These are phyloP conservation scores for Kandelia obovata DNA, from an alignment of 345 rosid species.

Conservation along the genomic window DNA sequence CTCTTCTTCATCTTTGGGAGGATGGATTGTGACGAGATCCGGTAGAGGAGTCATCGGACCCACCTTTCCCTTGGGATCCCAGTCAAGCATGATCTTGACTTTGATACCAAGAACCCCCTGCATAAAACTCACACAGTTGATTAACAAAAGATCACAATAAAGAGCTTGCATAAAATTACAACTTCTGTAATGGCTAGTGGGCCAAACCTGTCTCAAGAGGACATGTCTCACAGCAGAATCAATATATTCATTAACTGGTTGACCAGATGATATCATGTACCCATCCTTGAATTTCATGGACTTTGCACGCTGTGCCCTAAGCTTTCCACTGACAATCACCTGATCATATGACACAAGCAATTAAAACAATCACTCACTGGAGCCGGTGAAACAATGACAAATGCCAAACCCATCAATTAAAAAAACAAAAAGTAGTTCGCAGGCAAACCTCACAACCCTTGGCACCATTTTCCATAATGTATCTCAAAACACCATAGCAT, in stretches of 20 bases:
- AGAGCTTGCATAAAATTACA: no score
- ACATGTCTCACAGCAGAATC: slow-evolving; percentile 89
- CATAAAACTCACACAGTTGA: neutral
- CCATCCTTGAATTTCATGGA: slow-evolving; percentile 96
- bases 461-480: slow-evolving; percentile 84
- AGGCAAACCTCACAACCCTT: slow-evolving; percentile 76
- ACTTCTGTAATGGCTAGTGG: neutral
- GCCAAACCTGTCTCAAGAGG: slow-evolving; percentile 73
- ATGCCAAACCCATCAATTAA: neutral
- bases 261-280: slow-evolving; percentile 95
- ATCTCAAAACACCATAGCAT: slow-evolving; percentile 84
- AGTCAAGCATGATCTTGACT: slow-evolving; percentile 81
- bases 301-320: slow-evolving; percentile 85
- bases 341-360: slow-evolving; percentile 8
- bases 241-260: slow-evolving; percentile 86
- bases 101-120: slow-evolving; percentile 91
- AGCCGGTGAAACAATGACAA: no score
- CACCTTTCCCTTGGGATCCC: slow-evolving; percentile 80
- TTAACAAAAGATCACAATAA: neutral
- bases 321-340: slow-evolving; percentile 95
- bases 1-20: slow-evolving; percentile 72
- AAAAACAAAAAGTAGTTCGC: neutral
- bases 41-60: slow-evolving; percentile 78
- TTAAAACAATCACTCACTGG: neutral
- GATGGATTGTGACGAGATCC: slow-evolving; percentile 71